Evolutionary conservation across 306 rosid genomes (phyloP).

Genomic region (Luffa acutangula): DNA sequence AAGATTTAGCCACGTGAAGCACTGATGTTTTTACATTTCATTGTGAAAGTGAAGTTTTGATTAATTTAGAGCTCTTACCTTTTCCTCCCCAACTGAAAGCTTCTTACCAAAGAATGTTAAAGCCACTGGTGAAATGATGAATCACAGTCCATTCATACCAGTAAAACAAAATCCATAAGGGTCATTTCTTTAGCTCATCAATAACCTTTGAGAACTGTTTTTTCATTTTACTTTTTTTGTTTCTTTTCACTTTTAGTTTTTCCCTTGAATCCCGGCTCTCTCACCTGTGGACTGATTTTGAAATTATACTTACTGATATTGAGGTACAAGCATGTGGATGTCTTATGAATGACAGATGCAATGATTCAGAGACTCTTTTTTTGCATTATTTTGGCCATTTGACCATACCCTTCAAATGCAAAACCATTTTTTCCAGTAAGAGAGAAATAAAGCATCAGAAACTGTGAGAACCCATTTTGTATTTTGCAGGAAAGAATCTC

Average conservation of each 20-base stretch:
- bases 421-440: not conserved
- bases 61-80: not conserved
- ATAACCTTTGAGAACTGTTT: constrained; percentile 7
- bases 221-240: not conserved
- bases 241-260: constrained; percentile 13
- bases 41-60: not conserved
- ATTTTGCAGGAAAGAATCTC: constrained; percentile 8
- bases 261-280: constrained; percentile 7
- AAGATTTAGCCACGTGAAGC: not conserved
- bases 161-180: not conserved
- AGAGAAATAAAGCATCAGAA: not conserved
- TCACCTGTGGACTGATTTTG: constrained; percentile 8
- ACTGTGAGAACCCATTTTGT: constrained; percentile 1
- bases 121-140: not conserved
- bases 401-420: constrained; percentile 1
- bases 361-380: not conserved
- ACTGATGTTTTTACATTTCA: not conserved
- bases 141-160: not conserved
- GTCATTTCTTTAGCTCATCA: not conserved
- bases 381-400: not conserved
- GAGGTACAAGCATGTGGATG: constrained; percentile 12
- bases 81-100: not conserved
- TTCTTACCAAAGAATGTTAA: not conserved
- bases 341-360: constrained; percentile 4
- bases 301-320: constrained; percentile 2